Conservation (phyloP, 1,139 yeast species). For the Sugiyamaella neomexicana region DNA sequence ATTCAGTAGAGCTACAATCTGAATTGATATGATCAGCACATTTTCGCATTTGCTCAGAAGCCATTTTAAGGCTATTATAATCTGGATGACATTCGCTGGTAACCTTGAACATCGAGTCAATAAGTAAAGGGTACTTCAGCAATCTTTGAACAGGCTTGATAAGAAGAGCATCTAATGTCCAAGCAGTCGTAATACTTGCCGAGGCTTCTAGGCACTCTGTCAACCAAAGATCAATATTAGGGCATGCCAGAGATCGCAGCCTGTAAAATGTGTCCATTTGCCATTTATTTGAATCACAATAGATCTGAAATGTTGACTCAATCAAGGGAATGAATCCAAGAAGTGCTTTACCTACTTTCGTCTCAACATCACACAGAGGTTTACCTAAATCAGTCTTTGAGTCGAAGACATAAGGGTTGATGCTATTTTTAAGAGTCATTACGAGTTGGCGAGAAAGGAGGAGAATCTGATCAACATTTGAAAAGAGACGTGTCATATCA, state of each 20-base stretch:
- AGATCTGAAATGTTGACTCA: slow-evolving; percentile 38
- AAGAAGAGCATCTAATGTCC: slow-evolving; percentile 45
- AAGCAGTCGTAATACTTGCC: slow-evolving; percentile 39
- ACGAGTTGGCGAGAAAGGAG: slow-evolving; percentile 36
- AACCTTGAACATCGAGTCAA: slow-evolving; percentile 34
- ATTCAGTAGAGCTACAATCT: slow-evolving; percentile 7
- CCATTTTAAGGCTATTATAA: slow-evolving; percentile 33
- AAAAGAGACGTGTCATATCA: slow-evolving; percentile 36
- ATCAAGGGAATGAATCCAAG: slow-evolving; percentile 37
- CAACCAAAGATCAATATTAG: slow-evolving; percentile 39
- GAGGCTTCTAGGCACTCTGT: slow-evolving; percentile 34
- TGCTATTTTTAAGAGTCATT: slow-evolving; percentile 29
- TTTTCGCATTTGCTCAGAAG: slow-evolving; percentile 31
- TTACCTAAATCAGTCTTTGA: slow-evolving; percentile 21
- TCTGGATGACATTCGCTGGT: slow-evolving; percentile 39
- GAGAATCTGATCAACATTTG: slow-evolving; percentile 37
- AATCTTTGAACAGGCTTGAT: slow-evolving; percentile 48
- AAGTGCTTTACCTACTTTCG: slow-evolving; percentile 39
- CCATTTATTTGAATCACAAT: slow-evolving; percentile 37
- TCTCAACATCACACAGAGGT: slow-evolving; percentile 32
- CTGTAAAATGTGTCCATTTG: slow-evolving; percentile 38
- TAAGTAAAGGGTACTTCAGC: slow-evolving; percentile 44
- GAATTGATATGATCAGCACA: slow-evolving; percentile 38
- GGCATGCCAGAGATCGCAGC: slow-evolving; percentile 32
- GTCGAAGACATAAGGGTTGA: slow-evolving; percentile 33